Evolutionary conservation across 2,329 filamentous ascomycete genomes (phyloP), one percentile per base, ranked within the genome.

Genomic region (Exophiala alcalophila): DNA sequence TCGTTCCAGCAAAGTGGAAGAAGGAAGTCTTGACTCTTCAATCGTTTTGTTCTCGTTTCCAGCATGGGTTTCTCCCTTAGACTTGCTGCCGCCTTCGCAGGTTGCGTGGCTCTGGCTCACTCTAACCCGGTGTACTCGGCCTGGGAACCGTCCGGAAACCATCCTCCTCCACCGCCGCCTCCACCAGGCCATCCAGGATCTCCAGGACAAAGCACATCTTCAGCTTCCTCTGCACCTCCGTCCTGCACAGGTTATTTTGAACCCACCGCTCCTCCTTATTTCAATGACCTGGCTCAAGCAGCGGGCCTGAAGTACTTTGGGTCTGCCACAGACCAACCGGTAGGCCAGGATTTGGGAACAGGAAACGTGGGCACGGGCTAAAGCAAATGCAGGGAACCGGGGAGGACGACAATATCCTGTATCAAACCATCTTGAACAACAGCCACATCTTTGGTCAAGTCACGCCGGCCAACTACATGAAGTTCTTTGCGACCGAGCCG

Each of bases 391-490:
- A 40, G 36, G 46, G 46, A 9, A 49, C 49, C 4, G 49, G 47
- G 2, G 72, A 77, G 50, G 59, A 77, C 24, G 67, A 64, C 30
- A 76, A 84, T 61, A 57, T 63, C 9, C 56, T 69, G 19, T 86
- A 84, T 60, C 63, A 71, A 12, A 60, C 64, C 14, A 76, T 82
- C 47, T 65, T 81, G 28, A 70, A 69, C 50, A 66, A 81, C 59
- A 64, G 57, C 5, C 64, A 66, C 32, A 78, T 83, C 56, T 84
- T 84, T 55, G 81, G 81, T 21, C 74, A 80, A 59, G 69, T 83
- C 18, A 83, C 80, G 0, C 78, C 80, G 0, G 77, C 74, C 34
- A 85, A 85, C 59, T 71, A 73, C 2, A 75, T 80, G 60, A 78
- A 78, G 59, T 64, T 63, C 40, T 26, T 54, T 12, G 32, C 71